These are phyloP conservation scores for Piromyces sp. DNA, from an alignment of 192 early-diverging fungal genomes.

Conservation along the genomic window DNA sequence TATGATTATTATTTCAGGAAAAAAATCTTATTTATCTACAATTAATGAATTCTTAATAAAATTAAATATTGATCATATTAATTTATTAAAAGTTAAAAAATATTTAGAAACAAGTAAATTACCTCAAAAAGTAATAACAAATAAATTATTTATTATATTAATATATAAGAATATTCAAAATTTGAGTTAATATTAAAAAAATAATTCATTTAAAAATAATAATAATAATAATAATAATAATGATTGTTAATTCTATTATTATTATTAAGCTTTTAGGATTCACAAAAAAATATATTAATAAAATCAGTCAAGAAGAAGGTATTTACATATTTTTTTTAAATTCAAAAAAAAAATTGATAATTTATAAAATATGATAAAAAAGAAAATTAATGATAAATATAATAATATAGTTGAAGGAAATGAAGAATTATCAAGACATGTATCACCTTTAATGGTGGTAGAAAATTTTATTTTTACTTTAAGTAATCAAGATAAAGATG, in stretches of 20 bases:
- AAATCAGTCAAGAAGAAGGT: neutral
- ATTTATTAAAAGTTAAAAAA: slow-evolving; percentile 10
- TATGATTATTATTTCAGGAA: neutral
- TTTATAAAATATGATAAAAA: too few species aligned
- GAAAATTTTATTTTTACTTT: slow-evolving; percentile 36
- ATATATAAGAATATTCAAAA: too few species aligned
- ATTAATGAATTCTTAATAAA: slow-evolving; percentile 5
- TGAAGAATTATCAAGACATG: slow-evolving; percentile 1
- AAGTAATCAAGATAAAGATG: slow-evolving; percentile 45
- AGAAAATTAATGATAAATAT: too few species aligned
- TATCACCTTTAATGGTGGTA: slow-evolving; percentile 19
- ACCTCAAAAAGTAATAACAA: slow-evolving; percentile 5
- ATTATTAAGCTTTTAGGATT: neutral
- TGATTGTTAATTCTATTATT: neutral
- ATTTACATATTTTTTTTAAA: too few species aligned
- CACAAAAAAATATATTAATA: neutral
- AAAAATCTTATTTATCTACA: neutral
- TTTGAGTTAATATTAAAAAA: too few species aligned
- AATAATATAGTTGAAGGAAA: neutral
- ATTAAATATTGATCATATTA: slow-evolving; percentile 7
- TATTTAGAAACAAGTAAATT: slow-evolving; percentile 9
- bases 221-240: too few species aligned
- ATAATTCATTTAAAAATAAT: too few species aligned
- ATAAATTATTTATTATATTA: too few species aligned
- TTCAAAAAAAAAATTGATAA: too few species aligned